Evolutionary conservation across 257 asterid species (phyloP).

Genomic region (Henckelia pumila): DNA sequence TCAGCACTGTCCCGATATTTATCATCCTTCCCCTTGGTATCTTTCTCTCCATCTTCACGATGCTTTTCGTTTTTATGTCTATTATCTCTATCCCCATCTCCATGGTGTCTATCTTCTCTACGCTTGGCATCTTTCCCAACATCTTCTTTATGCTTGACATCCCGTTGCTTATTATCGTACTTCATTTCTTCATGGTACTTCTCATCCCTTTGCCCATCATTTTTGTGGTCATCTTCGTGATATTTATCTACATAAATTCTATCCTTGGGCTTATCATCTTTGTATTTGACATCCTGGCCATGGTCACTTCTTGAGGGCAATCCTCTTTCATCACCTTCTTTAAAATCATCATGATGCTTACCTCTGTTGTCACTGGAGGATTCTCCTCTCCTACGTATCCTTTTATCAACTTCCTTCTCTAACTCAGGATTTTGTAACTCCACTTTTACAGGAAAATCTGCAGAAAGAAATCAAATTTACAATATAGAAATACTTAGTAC

Average conservation of each 20-base stretch:
- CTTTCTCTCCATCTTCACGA: constrained; percentile 55
- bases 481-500: constrained; percentile 19
- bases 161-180: constrained; percentile 48
- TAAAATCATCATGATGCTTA: constrained; percentile 49
- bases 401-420: constrained; percentile 67
- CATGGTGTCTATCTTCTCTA: neutral
- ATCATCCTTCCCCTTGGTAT: constrained; percentile 52
- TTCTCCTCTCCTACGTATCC: constrained; percentile 54
- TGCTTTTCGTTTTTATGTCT: constrained; percentile 52
- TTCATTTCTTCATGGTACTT: constrained; percentile 54
- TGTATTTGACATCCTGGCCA: constrained; percentile 58
- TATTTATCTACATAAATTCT: constrained; percentile 51
- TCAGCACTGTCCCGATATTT: constrained; percentile 50
- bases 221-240: constrained; percentile 62
- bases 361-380: constrained; percentile 63
- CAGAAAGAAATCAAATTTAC: constrained; percentile 24
- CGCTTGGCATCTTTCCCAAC: constrained; percentile 43
- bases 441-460: constrained; percentile 45
- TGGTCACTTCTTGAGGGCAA: constrained; percentile 64
- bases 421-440: constrained; percentile 51
- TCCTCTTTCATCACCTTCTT: constrained; percentile 59
- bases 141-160: constrained; percentile 57
- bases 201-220: constrained; percentile 43
- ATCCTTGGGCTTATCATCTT: constrained; percentile 66
- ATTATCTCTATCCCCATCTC: constrained; percentile 28